A percentile compares a stretch with the other conserved stretches of the same genome.
phyloP scores from a whole-genome alignment of 441 rosid genomes.

The Corymbia calophylla region DNA sequence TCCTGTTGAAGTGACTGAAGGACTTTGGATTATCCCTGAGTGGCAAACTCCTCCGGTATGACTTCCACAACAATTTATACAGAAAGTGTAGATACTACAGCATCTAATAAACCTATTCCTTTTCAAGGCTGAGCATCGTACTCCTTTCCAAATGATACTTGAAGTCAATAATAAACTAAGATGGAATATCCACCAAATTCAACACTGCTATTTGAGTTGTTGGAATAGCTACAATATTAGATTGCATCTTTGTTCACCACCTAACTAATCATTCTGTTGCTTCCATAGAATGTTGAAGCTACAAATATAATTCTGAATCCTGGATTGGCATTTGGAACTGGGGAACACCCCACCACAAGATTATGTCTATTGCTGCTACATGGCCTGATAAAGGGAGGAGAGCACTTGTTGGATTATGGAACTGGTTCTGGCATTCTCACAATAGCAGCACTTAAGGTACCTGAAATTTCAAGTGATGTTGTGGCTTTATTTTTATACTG shows the following conservation, averaged over 20 bases:
- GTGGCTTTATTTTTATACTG: not conserved
- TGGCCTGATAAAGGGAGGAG: conserved; percentile 63
- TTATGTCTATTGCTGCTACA: conserved; percentile 57
- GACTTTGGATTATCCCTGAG: conserved; percentile 86
- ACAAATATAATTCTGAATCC: conserved; percentile 77
- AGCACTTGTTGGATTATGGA: conserved; percentile 75
- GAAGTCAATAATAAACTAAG: not conserved
- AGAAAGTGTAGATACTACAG: not conserved
- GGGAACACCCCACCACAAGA: conserved; percentile 81
- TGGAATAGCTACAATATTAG: not conserved
- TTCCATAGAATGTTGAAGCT: conserved; percentile 43
- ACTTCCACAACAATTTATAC: conserved; percentile 1
- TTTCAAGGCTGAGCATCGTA: not conserved
- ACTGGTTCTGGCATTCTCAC: conserved; percentile 93
- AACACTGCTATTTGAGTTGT: not conserved
- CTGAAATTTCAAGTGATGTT: not conserved
- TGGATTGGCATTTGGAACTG: conserved; percentile 89
- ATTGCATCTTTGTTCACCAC: not conserved
- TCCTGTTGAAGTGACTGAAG: conserved; percentile 58
- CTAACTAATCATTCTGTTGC: not conserved
- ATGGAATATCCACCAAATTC: not conserved
- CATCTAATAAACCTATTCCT: not conserved
- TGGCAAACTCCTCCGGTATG: conserved; percentile 81
- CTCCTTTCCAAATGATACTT: not conserved
- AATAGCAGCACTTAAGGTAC: conserved; percentile 86